These are phyloP conservation scores for Candida vaughaniae DNA, from an alignment of 805 yeast species.

Conservation along the genomic window DNA sequence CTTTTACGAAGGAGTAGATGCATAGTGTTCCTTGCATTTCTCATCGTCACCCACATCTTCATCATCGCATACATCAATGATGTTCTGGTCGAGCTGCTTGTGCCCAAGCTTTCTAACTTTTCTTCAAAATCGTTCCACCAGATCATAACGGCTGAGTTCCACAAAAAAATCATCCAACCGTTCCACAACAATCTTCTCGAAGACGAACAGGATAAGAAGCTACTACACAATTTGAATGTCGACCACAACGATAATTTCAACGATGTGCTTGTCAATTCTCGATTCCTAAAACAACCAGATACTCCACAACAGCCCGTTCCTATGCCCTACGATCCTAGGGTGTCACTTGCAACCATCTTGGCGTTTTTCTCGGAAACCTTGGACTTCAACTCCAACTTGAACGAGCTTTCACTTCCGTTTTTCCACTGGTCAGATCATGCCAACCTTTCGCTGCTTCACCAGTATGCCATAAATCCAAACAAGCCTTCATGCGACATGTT, in stretches of 20 bases:
- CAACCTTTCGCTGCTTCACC: slow-evolving; percentile 22
- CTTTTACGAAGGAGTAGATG: slow-evolving; percentile 17
- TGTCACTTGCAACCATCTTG: slow-evolving; percentile 23
- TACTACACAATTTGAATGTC: neutral
- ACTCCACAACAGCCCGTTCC: slow-evolving; percentile 1
- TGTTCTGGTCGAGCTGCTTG: slow-evolving; percentile 1
- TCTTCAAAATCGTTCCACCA: neutral
- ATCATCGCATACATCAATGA: slow-evolving; percentile 12
- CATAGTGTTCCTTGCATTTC: slow-evolving; percentile 13
- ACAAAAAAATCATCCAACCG: slow-evolving; percentile 5
- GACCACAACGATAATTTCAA: slow-evolving; percentile 1
- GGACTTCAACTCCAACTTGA: slow-evolving; percentile 1
- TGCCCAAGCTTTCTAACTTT: slow-evolving; percentile 1
- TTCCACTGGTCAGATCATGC: slow-evolving; percentile 37
- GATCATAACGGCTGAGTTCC: slow-evolving; percentile 1
- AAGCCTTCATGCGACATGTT: slow-evolving; percentile 20
- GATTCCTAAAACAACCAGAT: neutral
- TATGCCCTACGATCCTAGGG: slow-evolving; percentile 27
- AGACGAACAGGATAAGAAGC: neutral
- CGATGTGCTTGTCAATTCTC: slow-evolving; percentile 1
- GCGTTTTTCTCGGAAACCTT: slow-evolving; percentile 16
- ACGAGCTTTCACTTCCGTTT: slow-evolving; percentile 15
- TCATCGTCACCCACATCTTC: slow-evolving; percentile 16
- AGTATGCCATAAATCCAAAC: slow-evolving; percentile 12
- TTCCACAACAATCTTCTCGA: slow-evolving; percentile 6